Percentiles rank a stretch among this genome's conserved stretches.
Conservation (phyloP, 352 stramenopile genomes). For the Globisporangium uncinulatum region DNA sequence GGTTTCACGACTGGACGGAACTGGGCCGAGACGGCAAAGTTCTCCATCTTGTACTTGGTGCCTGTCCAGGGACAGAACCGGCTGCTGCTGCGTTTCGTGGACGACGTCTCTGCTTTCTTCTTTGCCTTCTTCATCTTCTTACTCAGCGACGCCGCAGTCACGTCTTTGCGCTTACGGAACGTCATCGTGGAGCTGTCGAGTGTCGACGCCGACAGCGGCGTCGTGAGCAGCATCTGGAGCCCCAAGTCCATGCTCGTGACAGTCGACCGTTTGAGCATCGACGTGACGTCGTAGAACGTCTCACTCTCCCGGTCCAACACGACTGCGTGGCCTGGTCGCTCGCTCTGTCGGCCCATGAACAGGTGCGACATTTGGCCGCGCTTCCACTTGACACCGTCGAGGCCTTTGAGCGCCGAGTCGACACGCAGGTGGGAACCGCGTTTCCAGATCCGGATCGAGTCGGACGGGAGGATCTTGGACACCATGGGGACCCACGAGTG, state of each 20-base stretch:
- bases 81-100: constrained; percentile 4
- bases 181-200: constrained; percentile 48
- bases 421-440: constrained; percentile 57
- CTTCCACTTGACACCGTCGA: constrained; percentile 76
- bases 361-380: constrained; percentile 65
- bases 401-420: constrained; percentile 66
- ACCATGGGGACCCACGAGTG: constrained; percentile 80
- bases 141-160: constrained; percentile 23
- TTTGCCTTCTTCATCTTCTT: constrained; percentile 8
- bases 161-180: constrained; percentile 57
- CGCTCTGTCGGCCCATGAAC: constrained; percentile 36
- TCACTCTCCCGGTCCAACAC: constrained; percentile 58
- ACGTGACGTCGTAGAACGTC: constrained; percentile 60
- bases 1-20: constrained; percentile 53
- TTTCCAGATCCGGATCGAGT: constrained; percentile 72
- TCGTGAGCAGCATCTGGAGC: constrained; percentile 69
- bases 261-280: constrained; percentile 42
- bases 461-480: constrained; percentile 69
- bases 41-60: constrained; percentile 73
- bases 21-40: constrained; percentile 49
- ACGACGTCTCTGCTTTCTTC: background rate
- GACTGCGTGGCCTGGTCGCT: constrained; percentile 34
- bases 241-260: constrained; percentile 67
- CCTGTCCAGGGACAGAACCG: constrained; percentile 51
- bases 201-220: constrained; percentile 51